Base-by-base conservation (phyloP, 139 green algal species). In the Chlorella sp. region DNA sequence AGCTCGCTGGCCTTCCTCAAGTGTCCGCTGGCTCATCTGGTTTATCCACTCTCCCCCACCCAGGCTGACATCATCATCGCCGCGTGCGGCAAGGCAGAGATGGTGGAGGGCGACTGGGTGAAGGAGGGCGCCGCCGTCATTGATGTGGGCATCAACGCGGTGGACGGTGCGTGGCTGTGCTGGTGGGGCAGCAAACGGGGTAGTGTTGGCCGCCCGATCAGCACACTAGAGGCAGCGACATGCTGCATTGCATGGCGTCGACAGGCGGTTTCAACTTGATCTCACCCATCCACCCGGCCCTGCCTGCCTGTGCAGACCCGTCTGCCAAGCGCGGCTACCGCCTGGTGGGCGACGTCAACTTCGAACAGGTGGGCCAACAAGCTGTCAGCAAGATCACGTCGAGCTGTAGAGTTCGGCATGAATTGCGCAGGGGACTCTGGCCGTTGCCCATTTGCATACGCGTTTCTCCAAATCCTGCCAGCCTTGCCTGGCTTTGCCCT, bases 51-150 rank as follows among this genome's bases (percentile, higher is more conserved):
- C 17, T 38, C 17, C 32, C 34, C 65, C 65, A 11, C 0, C 14
- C 65, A 73, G 65, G 97, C 97, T 28, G 97, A 99, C 93, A 98
- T 99, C 85, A 90, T 99, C 34, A 93, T 99, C 26, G 97, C 97
- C 3, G 97, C 96, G 11, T 92, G 89, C 41, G 97, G 97, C 43
- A 85, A 93, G 68, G 87, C 96, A 48, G 92, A 99, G 83, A 95
- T 99, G 77, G 90, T 99, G 9, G 89, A 88, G 32, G 90, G 89
- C 16, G 90, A 96, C 81, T 96, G 93, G 93, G 84, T 96, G n/a
- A 96, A 96, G 85, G 64, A 75, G 14, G 93, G 93, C 16, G 92
- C 91, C 22, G 90, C 89, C 2, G 92, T 96, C 38, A 90, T 96
- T 38, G 93, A 96, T 79, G 90, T 96, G 13, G 93, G 93, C 58